Evolutionary conservation across 208 protist species (phyloP).

Genomic region (Leishmania tropica): DNA sequence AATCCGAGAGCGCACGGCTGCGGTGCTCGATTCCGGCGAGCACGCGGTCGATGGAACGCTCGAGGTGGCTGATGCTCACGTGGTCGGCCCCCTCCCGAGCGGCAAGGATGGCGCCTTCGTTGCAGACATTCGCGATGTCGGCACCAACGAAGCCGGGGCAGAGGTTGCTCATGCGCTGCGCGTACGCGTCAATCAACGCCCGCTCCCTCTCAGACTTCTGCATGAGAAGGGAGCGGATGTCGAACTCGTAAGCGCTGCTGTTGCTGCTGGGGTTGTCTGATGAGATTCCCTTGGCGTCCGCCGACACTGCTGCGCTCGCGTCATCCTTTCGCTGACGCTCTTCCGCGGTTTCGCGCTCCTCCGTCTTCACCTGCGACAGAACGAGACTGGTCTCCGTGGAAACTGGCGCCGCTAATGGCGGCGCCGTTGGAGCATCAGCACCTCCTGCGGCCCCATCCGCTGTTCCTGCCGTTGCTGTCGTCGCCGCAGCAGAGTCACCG

Average conservation of each 20-base stretch:
- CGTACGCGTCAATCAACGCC: conserved; percentile 71
- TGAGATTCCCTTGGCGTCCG: neutral
- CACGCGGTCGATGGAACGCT: conserved; percentile 96
- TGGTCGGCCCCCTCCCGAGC: conserved; percentile 64
- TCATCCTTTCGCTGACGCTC: neutral
- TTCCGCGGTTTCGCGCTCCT: conserved; percentile 20
- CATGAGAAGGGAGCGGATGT: conserved; percentile 50
- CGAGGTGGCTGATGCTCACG: conserved; percentile 90
- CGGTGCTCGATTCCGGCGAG: conserved; percentile 96
- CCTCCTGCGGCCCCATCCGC: neutral
- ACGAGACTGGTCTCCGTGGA: conserved; percentile 21
- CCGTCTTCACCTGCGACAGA: conserved; percentile 30
- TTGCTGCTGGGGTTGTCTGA: neutral
- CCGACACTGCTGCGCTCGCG: too few relatives aligned
- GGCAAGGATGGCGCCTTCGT: conserved; percentile 94
- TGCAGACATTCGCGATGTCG: conserved; percentile 98
- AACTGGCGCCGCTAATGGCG: neutral
- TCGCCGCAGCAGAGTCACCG: neutral
- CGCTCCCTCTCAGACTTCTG: conserved; percentile 59
- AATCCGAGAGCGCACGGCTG: conserved; percentile 74
- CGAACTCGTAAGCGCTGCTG: conserved; percentile 36
- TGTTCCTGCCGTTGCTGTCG: conserved; percentile 4
- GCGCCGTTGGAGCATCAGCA: neutral
- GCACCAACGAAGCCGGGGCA: conserved; percentile 92
- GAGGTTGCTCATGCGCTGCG: conserved; percentile 71